Evolutionary conservation across 2,329 filamentous ascomycete genomes (phyloP).

Genomic region (Thielaviopsis euricoi): DNA sequence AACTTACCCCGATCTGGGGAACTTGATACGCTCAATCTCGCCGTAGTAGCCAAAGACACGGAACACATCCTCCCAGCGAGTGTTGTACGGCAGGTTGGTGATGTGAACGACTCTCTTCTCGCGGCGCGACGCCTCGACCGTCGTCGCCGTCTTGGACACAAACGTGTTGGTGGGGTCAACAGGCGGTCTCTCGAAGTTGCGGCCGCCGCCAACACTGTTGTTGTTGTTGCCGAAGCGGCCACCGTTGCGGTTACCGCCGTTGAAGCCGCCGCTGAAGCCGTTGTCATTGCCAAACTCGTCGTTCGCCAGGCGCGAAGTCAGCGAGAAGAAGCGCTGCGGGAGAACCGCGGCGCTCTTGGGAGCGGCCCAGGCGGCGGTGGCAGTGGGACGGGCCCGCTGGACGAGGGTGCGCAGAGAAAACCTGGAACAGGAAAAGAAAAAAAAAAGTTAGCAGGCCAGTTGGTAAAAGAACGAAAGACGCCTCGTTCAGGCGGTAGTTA

Average conservation of each 20-base stretch:
- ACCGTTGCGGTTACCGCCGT: neutral
- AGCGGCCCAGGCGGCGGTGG: neutral
- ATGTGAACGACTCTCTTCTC: conserved; percentile 8
- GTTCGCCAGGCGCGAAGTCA: neutral
- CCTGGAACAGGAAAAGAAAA: too few relatives aligned
- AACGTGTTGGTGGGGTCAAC: conserved; percentile 7
- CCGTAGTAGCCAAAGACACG: conserved; percentile 11
- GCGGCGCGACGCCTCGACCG: conserved; percentile 4
- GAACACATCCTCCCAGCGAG: conserved; percentile 11
- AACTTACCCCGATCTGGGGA: conserved; percentile 9
- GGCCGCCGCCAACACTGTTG: neutral
- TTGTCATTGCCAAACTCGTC: neutral
- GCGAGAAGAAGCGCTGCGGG: conserved; percentile 4
- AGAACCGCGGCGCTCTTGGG: neutral
- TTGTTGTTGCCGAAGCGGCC: neutral
- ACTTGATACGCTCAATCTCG: conserved; percentile 11
- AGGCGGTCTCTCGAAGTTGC: neutral
- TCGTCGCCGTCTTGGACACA: conserved; percentile 7
- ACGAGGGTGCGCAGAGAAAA: conserved; percentile 8
- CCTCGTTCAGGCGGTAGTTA: neutral
- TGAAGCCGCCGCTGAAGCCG: neutral
- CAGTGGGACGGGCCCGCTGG: conserved; percentile 9
- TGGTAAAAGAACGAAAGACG: too few relatives aligned
- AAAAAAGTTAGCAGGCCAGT: neutral
- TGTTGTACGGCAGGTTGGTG: conserved; percentile 6